phyloP scores from a whole-genome alignment of 306 rosid genomes.

The Astragalus membranaceus region DNA sequence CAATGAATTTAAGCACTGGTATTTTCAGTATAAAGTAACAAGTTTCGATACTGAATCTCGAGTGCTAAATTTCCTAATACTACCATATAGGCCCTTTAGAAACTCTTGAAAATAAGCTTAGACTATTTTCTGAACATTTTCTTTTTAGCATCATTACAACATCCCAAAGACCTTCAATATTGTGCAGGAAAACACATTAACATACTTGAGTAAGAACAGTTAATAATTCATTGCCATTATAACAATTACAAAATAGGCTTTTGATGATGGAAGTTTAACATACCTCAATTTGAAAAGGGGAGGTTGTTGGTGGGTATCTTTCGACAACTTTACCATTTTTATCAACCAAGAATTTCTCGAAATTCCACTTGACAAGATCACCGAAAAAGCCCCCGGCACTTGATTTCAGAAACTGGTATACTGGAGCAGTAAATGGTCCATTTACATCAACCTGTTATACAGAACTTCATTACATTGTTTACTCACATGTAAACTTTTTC shows the following conservation, averaged over 20 bases:
- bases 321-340: constrained; percentile 91
- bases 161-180: neutral
- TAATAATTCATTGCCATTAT: neutral
- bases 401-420: constrained; percentile 88
- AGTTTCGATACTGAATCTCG: neutral
- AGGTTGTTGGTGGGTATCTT: constrained; percentile 87
- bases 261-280: neutral
- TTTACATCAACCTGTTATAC: constrained; percentile 86
- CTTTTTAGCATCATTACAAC: neutral
- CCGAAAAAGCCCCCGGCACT: constrained; percentile 87
- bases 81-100: neutral
- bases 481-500: neutral
- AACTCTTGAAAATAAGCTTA: neutral
- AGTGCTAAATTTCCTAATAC: neutral
- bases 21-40: neutral
- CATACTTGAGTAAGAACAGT: too few species aligned
- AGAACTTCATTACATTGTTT: constrained; percentile 16
- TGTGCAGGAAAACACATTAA: neutral
- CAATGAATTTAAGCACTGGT: neutral
- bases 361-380: constrained; percentile 88
- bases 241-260: neutral
- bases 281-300: constrained; percentile 98
- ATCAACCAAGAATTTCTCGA: constrained; percentile 94
- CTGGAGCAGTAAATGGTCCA: constrained; percentile 92
- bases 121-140: neutral